Percentiles rank a stretch among this genome's conserved stretches.
phyloP scores from a whole-genome alignment of 495 filamentous ascomycete species.

The Hypoxylon intermedium region DNA sequence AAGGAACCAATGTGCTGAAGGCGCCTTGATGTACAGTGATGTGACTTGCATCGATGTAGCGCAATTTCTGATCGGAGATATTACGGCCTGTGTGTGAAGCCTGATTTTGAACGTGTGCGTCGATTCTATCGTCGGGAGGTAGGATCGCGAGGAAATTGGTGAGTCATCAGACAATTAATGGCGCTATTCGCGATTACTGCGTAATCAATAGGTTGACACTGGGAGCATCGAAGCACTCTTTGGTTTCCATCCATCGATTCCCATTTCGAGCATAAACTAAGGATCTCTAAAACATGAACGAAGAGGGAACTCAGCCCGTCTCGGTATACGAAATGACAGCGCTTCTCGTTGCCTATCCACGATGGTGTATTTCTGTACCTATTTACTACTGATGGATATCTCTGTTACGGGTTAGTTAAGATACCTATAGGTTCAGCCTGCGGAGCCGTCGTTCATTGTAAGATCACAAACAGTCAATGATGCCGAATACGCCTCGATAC shows the following conservation, averaged over 20 bases:
- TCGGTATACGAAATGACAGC: background rate
- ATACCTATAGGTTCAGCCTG: background rate
- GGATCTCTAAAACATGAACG: background rate
- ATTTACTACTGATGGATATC: background rate
- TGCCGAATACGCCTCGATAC: no score
- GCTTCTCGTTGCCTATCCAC: background rate
- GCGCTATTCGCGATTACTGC: constrained; percentile 5
- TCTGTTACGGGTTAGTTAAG: background rate
- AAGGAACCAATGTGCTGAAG: background rate
- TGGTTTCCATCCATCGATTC: background rate
- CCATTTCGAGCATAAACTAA: constrained; percentile 1
- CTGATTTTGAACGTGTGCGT: constrained; percentile 1
- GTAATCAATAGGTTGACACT: background rate
- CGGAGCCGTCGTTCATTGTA: background rate
- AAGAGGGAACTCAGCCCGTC: background rate
- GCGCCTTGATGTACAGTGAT: constrained; percentile 4
- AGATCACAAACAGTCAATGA: no score
- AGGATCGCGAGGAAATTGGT: constrained; percentile 1
- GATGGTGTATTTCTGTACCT: background rate
- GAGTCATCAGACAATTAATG: background rate
- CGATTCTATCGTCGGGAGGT: background rate
- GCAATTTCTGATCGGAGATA: constrained; percentile 8
- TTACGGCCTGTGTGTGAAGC: background rate
- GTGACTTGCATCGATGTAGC: constrained; percentile 1
- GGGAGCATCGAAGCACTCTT: background rate